Percentiles rank a stretch among this genome's conserved stretches.
These are phyloP conservation scores for Cyclotella choctawhatcheeana DNA, from an alignment of 108 stramenopile genomes.

Conservation along the genomic window DNA sequence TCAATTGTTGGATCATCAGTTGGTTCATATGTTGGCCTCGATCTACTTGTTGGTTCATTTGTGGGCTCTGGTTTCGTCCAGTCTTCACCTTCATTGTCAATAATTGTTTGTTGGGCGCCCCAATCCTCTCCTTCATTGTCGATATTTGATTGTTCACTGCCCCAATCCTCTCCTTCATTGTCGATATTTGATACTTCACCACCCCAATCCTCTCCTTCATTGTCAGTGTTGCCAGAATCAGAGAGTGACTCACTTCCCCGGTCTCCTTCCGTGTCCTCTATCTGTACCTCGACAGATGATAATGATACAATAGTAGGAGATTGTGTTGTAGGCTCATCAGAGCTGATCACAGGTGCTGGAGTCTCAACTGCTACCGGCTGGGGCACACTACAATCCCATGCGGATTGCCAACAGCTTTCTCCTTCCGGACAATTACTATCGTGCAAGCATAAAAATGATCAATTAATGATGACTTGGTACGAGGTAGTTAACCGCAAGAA, in stretches of 20 bases:
- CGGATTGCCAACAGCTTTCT: conserved; percentile 18
- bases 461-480: neutral
- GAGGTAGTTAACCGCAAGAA: no score
- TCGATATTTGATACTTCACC: conserved; percentile 9
- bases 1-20: conserved; percentile 47
- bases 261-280: conserved; percentile 34
- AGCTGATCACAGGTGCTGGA: conserved; percentile 4
- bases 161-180: conserved; percentile 51
- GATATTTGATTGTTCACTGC: conserved; percentile 10
- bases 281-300: neutral
- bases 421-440: conserved; percentile 29
- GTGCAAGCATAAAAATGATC: neutral
- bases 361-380: conserved; percentile 5
- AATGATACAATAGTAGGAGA: no score
- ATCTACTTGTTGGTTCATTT: conserved; percentile 18
- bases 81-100: conserved; percentile 42
- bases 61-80: conserved; percentile 35
- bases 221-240: conserved; percentile 12
- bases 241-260: conserved; percentile 8
- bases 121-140: conserved; percentile 47
- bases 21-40: conserved; percentile 25
- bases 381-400: conserved; percentile 25
- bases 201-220: conserved; percentile 47
- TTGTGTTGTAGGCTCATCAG: neutral
- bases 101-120: neutral